Conservation (phyloP, 1,284 basidiomycete genomes). For the Sporisorium scitamineum region DNA sequence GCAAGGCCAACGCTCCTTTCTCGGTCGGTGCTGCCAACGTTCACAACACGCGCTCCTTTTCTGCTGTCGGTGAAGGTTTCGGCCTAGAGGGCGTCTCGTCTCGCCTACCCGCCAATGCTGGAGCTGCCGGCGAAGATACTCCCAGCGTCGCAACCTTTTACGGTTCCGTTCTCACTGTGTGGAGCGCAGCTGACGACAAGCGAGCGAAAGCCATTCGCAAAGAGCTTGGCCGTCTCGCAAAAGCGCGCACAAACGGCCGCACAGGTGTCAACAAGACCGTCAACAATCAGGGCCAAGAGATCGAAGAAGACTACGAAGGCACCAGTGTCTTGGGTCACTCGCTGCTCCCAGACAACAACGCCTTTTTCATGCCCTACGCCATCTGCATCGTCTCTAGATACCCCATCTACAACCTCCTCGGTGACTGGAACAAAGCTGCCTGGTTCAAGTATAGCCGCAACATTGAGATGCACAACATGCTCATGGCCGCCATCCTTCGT, state of each 20-base stretch:
- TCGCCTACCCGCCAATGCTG: constrained; percentile 74
- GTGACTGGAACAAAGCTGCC: constrained; percentile 67
- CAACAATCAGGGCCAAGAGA: constrained; percentile 37
- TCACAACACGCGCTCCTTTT: constrained; percentile 55
- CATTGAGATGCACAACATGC: constrained; percentile 68
- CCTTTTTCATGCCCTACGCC: constrained; percentile 66
- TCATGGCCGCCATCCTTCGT: constrained; percentile 69
- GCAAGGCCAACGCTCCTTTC: constrained; percentile 44
- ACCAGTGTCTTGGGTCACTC: constrained; percentile 36
- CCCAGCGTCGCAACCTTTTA: constrained; percentile 57
- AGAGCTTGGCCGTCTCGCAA: constrained; percentile 56
- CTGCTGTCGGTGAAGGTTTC: constrained; percentile 71
- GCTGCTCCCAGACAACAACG: constrained; percentile 58
- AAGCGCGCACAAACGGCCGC: constrained; percentile 30
- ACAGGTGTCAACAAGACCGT: constrained; percentile 20
- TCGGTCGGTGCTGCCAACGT: constrained; percentile 49
- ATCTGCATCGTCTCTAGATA: constrained; percentile 66
- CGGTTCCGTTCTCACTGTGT: constrained; percentile 58
- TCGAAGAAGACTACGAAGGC: constrained; percentile 42
- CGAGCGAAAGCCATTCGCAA: constrained; percentile 58
- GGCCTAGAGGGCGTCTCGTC: constrained; percentile 78
- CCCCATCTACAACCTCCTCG: constrained; percentile 68
- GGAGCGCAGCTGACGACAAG: constrained; percentile 59
- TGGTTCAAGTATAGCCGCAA: constrained; percentile 69
- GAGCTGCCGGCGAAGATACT: constrained; percentile 48